These are phyloP conservation scores for Suillus brevipes DNA, from an alignment of 768 basidiomycete species.

Conservation along the genomic window DNA sequence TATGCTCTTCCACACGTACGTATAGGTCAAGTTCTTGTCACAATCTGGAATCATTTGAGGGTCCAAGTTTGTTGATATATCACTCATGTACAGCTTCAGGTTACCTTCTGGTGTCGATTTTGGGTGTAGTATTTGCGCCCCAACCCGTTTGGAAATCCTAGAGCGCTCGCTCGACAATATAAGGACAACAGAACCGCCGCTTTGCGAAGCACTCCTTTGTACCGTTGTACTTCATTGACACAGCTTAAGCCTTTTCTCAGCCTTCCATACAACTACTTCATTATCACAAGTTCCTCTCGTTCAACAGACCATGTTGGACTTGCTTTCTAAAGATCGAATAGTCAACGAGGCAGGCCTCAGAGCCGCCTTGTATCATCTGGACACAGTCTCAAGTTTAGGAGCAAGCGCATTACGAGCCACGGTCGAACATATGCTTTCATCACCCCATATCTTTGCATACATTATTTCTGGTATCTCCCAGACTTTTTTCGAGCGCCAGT, in stretches of 20 bases:
- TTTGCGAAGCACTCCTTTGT: background rate
- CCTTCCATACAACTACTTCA: background rate
- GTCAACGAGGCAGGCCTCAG: slow-evolving; percentile 20
- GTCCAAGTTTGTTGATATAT: background rate
- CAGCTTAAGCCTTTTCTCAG: background rate
- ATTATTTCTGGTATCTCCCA: slow-evolving; percentile 27
- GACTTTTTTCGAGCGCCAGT: background rate
- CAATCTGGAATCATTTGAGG: background rate
- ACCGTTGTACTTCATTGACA: background rate
- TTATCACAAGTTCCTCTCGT: background rate
- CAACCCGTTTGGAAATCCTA: background rate
- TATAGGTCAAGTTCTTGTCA: background rate
- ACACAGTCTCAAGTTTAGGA: slow-evolving; percentile 28
- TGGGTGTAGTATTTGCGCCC: background rate
- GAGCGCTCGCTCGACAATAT: background rate
- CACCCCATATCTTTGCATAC: slow-evolving; percentile 30
- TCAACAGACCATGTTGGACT: background rate
- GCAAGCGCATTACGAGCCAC: slow-evolving; percentile 22
- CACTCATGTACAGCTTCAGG: background rate
- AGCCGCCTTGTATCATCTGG: slow-evolving; percentile 16
- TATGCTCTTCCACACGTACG: background rate
- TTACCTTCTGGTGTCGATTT: background rate
- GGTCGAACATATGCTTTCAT: slow-evolving; percentile 28
- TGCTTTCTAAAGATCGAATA: slow-evolving; percentile 12
- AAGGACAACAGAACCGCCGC: background rate